Percentiles rank a stretch among this genome's conserved stretches.
These are phyloP conservation scores for Phytophthora sansomeana DNA, from an alignment of 352 stramenopile species.

Conservation along the genomic window DNA sequence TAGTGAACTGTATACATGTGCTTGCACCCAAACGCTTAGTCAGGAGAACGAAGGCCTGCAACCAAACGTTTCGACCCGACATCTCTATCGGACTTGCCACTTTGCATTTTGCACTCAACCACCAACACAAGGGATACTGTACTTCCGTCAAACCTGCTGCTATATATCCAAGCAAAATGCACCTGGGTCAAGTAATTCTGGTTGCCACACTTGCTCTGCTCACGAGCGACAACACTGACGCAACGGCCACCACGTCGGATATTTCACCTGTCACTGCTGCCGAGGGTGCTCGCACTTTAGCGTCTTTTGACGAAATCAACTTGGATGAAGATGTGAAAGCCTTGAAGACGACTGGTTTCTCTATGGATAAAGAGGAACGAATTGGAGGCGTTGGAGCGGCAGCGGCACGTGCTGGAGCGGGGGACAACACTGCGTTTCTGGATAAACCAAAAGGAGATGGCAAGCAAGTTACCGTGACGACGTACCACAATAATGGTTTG, in stretches of 20 bases:
- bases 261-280: background rate
- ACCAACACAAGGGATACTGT: background rate
- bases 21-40: background rate
- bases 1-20: conserved; percentile 18
- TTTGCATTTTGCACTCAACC: conserved; percentile 13
- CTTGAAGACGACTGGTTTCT: background rate
- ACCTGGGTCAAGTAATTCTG: conserved; percentile 11
- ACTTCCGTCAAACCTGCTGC: too few relatives aligned
- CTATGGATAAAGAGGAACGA: conserved; percentile 10
- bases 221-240: conserved; percentile 2
- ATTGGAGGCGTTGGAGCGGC: background rate
- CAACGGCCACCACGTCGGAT: conserved; percentile 4
- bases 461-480: conserved; percentile 19
- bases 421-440: background rate
- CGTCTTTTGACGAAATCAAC: conserved; percentile 18
- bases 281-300: background rate
- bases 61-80: too few relatives aligned
- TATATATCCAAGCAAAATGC: conserved; percentile 5
- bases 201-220: conserved; percentile 12
- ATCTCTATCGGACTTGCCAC: too few relatives aligned
- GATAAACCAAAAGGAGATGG: conserved; percentile 7
- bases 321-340: background rate
- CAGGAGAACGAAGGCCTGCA: too few relatives aligned
- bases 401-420: conserved; percentile 11
- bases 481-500: conserved; percentile 27